phyloP scores from a whole-genome alignment of 208 protist genomes.

The Wallacemonas sp. region DNA sequence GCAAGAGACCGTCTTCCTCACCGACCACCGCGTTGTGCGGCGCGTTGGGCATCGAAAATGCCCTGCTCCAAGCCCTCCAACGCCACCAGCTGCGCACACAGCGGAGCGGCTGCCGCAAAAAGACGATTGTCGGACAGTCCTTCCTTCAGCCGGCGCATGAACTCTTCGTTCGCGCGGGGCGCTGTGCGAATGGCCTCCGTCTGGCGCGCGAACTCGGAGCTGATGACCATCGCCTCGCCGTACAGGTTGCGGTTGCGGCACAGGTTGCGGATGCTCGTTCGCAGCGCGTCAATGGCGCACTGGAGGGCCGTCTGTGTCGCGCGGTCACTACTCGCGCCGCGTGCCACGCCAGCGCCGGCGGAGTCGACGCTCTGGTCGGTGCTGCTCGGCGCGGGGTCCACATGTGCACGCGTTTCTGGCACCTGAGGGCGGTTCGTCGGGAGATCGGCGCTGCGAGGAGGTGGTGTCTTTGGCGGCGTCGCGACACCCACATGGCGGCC shows the following conservation, averaged over 20 bases:
- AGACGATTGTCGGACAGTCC: conserved; percentile 44
- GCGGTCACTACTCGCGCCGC: neutral
- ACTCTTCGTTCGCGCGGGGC: conserved; percentile 48
- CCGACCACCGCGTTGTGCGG: neutral
- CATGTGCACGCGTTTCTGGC: neutral
- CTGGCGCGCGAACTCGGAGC: conserved; percentile 44
- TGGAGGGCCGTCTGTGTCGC: conserved; percentile 27
- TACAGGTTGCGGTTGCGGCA: conserved; percentile 38
- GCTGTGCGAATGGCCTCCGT: conserved; percentile 47
- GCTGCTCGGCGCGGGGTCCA: neutral
- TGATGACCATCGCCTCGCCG: conserved; percentile 47
- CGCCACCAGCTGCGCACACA: conserved; percentile 74
- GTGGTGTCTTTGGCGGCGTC: neutral
- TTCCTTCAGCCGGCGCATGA: conserved; percentile 55
- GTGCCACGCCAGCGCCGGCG: neutral
- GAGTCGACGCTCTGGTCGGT: conserved; percentile 1
- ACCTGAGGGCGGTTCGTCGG: neutral
- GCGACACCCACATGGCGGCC: neutral
- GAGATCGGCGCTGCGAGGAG: neutral
- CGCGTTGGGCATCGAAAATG: neutral
- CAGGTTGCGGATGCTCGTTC: conserved; percentile 37
- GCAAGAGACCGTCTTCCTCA: neutral
- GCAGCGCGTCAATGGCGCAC: conserved; percentile 45
- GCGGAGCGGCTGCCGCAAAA: conserved; percentile 44
- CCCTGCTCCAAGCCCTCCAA: conserved; percentile 42